A percentile compares a stretch with the other conserved stretches of the same genome.
Evolutionary conservation across 768 basidiomycete species (phyloP).

Genomic region (Tubosaeta brunneosetosa): DNA sequence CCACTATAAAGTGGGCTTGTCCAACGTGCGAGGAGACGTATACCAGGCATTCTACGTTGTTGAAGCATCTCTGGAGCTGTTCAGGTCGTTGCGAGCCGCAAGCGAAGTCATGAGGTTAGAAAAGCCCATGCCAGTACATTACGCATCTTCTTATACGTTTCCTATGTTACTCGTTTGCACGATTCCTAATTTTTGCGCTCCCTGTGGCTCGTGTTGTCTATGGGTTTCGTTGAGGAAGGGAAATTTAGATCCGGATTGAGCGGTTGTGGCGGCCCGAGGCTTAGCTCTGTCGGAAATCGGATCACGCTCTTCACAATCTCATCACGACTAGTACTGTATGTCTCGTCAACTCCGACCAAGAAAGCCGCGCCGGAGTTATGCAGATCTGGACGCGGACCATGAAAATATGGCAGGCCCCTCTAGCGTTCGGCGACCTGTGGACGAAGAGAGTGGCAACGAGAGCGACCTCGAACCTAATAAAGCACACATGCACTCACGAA

Average conservation of each 20-base stretch:
- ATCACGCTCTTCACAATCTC: no score
- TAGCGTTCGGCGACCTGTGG: conserved; percentile 4
- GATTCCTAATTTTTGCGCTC: no score
- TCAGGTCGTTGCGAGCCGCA: background rate
- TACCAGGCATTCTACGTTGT: background rate
- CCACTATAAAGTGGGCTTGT: background rate
- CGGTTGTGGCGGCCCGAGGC: no score
- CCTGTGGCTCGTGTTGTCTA: background rate
- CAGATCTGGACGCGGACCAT: conserved; percentile 28
- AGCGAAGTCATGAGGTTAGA: background rate
- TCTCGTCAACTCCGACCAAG: conserved; percentile 52
- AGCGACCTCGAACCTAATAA: conserved; percentile 54
- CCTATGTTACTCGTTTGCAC: no score
- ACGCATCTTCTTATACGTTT: no score
- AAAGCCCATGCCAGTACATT: no score
- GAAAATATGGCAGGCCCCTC: conserved; percentile 39
- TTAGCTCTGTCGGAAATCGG: no score
- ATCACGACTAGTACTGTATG: conserved; percentile 33
- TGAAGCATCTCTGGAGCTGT: background rate
- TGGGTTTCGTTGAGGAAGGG: background rate
- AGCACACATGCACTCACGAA: conserved; percentile 26
- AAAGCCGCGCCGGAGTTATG: conserved; percentile 49
- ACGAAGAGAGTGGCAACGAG: conserved; percentile 35
- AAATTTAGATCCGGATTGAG: no score
- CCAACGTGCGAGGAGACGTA: background rate